These are phyloP conservation scores for Xylaria flabelliformis DNA, from an alignment of 495 filamentous ascomycete genomes.

Conservation along the genomic window DNA sequence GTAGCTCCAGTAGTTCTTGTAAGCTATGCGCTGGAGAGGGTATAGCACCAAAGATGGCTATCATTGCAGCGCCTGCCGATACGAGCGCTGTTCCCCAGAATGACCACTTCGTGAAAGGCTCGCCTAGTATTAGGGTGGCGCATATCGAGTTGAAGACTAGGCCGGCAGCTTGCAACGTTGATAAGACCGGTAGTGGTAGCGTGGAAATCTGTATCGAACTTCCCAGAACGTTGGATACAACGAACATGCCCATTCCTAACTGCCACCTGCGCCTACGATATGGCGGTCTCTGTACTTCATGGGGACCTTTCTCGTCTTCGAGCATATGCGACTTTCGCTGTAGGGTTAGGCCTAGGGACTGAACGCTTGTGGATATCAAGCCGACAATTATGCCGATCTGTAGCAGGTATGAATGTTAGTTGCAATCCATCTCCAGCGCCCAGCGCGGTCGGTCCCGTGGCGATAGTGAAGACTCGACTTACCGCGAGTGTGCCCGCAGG, in stretches of 20 bases:
- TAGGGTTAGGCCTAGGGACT: slow-evolving; percentile 94
- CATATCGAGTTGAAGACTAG: slow-evolving; percentile 98
- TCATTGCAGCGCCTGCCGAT: slow-evolving; percentile 82
- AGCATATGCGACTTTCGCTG: slow-evolving; percentile 98
- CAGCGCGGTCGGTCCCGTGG: slow-evolving; percentile 21
- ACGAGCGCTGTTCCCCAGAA: slow-evolving; percentile 88
- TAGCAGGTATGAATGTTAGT: slow-evolving; percentile 27
- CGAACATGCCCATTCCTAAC: slow-evolving; percentile 96
- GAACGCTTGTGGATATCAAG: slow-evolving; percentile 87
- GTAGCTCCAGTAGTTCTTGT: slow-evolving; percentile 76
- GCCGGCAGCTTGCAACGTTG: slow-evolving; percentile 93
- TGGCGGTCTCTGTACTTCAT: slow-evolving; percentile 81
- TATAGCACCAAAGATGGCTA: slow-evolving; percentile 93
- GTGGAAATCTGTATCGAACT: slow-evolving; percentile 98
- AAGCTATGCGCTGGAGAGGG: slow-evolving; percentile 93
- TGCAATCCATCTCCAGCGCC: background rate
- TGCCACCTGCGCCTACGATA: slow-evolving; percentile 95
- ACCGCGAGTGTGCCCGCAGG: slow-evolving; percentile 87
- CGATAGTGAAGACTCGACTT: slow-evolving; percentile 43
- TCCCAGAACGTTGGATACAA: slow-evolving; percentile 90
- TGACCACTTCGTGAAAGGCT: slow-evolving; percentile 93
- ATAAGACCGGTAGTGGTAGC: slow-evolving; percentile 91
- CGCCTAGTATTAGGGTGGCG: slow-evolving; percentile 88
- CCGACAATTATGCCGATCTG: slow-evolving; percentile 94
- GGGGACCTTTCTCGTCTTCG: slow-evolving; percentile 89